A percentile compares a stretch with the other conserved stretches of the same genome.
Conservation (phyloP, 1,284 basidiomycete genomes). For the Malassezia slooffiae region DNA sequence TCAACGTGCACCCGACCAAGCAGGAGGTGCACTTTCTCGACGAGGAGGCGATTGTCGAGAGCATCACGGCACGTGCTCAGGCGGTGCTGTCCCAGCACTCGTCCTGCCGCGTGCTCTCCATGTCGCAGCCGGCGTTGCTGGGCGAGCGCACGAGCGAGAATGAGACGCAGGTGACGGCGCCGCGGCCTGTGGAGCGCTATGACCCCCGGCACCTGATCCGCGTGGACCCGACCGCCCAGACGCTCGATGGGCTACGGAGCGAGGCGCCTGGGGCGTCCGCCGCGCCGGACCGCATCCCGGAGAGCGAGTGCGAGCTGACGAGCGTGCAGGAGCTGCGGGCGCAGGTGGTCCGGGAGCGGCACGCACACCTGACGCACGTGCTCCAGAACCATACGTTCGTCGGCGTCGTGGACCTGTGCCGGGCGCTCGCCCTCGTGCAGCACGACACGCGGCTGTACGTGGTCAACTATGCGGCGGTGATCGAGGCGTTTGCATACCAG, state of each 20-base stretch:
- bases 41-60: slow-evolving; percentile 76
- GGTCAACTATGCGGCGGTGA: slow-evolving; percentile 59
- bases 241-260: slow-evolving; percentile 67
- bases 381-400: slow-evolving; percentile 81
- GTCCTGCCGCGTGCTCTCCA: slow-evolving; percentile 33
- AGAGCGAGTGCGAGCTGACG: slow-evolving; percentile 67
- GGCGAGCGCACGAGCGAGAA: slow-evolving; percentile 3
- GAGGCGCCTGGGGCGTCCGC: slow-evolving; percentile 9
- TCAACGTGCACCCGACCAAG: slow-evolving; percentile 97
- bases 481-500: slow-evolving; percentile 88
- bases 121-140: slow-evolving; percentile 20
- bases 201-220: slow-evolving; percentile 79
- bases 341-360: slow-evolving; percentile 55
- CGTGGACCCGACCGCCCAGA: slow-evolving; percentile 73
- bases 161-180: slow-evolving; percentile 4
- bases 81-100: slow-evolving; percentile 25
- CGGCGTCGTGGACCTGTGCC: slow-evolving; percentile 70
- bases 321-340: slow-evolving; percentile 65
- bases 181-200: slow-evolving; percentile 24
- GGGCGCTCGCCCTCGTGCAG: slow-evolving; percentile 71
- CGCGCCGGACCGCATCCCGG: slow-evolving; percentile 53
- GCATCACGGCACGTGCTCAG: slow-evolving; percentile 52
- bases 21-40: slow-evolving; percentile 79
- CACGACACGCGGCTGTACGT: slow-evolving; percentile 78
- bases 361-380: slow-evolving; percentile 61